Evolutionary conservation across 108 stramenopile genomes (phyloP).

Genomic region (Nannochloropsis granulata): DNA sequence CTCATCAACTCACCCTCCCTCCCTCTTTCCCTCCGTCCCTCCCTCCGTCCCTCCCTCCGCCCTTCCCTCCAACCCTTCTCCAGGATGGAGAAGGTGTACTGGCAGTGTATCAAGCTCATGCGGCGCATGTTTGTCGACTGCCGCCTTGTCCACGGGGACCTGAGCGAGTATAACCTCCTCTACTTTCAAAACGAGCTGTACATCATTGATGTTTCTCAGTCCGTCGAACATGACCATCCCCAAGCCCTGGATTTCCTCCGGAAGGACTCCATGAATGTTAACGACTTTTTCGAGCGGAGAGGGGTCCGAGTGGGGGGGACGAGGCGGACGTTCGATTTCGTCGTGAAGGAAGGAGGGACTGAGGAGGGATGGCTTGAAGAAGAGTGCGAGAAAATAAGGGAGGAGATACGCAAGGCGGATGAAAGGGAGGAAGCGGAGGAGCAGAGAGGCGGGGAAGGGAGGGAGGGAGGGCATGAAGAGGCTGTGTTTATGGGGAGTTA

Average conservation of each 20-base stretch:
- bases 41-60: not conserved
- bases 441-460: not conserved
- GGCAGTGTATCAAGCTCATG: conserved; percentile 66
- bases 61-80: conserved; percentile 41
- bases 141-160: conserved; percentile 66
- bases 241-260: conserved; percentile 85
- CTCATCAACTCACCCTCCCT: too few species aligned
- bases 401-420: not conserved
- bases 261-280: conserved; percentile 85
- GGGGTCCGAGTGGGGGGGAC: conserved; percentile 40
- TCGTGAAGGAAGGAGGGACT: conserved; percentile 19
- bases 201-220: conserved; percentile 95
- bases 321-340: conserved; percentile 25
- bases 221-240: conserved; percentile 90
- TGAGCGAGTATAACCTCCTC: conserved; percentile 84
- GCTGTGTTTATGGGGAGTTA: conserved; percentile 37
- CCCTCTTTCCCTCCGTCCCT: not conserved
- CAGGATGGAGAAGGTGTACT: conserved; percentile 61
- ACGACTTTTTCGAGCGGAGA: conserved; percentile 76
- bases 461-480: conserved; percentile 18
- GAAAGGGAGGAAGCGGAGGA: not conserved
- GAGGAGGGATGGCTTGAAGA: not conserved
- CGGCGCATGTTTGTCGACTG: conserved; percentile 64
- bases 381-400: not conserved
- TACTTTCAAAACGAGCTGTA: conserved; percentile 75